phyloP scores from a whole-genome alignment of 192 early-diverging fungal genomes.

The Coemansia sp. region DNA sequence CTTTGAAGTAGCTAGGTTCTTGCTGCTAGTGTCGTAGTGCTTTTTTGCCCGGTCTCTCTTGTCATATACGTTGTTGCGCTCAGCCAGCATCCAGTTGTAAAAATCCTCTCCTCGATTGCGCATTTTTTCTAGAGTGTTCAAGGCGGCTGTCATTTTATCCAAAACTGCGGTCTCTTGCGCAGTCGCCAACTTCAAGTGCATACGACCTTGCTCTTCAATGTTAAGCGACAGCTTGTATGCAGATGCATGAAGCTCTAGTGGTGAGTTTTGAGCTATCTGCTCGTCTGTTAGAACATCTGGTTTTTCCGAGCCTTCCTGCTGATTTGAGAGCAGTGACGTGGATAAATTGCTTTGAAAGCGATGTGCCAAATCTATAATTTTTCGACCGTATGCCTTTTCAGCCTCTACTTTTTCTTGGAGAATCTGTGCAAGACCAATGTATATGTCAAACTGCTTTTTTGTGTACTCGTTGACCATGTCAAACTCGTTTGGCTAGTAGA shows the following conservation, averaged over 20 bases:
- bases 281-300: conserved; percentile 6
- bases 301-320: too few relatives aligned
- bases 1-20: conserved; percentile 25
- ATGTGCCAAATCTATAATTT: conserved; percentile 32
- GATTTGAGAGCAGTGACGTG: conserved; percentile 7
- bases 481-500: conserved; percentile 28
- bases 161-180: conserved; percentile 19
- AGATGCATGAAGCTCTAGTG: conserved; percentile 36
- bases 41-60: conserved; percentile 31
- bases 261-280: conserved; percentile 12
- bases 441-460: conserved; percentile 38
- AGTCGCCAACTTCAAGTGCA: conserved; percentile 36
- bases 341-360: conserved; percentile 32
- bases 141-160: conserved; percentile 18
- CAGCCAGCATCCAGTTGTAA: conserved; percentile 33
- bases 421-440: conserved; percentile 30
- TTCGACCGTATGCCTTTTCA: conserved; percentile 40
- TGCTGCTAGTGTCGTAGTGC: conserved; percentile 26
- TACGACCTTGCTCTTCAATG: conserved; percentile 38
- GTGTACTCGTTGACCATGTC: conserved; percentile 39
- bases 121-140: conserved; percentile 15
- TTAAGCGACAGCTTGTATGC: conserved; percentile 35
- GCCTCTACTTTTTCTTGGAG: conserved; percentile 39
- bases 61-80: conserved; percentile 38
- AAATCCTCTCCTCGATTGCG: conserved; percentile 27